A percentile compares a stretch with the other conserved stretches of the same genome.
Conservation (phyloP, 2,329 filamentous ascomycete species). For the Pezicula radicicola region DNA sequence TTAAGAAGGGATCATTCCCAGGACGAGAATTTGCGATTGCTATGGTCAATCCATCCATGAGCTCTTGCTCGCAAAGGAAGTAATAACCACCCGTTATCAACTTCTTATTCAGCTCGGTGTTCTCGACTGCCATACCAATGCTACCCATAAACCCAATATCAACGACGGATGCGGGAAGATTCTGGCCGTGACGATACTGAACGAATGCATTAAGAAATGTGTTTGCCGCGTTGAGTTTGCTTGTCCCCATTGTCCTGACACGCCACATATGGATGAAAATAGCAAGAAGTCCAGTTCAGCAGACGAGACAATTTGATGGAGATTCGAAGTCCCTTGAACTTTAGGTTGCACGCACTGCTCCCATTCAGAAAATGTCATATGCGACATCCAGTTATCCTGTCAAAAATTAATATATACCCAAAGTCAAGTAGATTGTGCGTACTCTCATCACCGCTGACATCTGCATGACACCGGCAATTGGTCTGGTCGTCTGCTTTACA, state of each 20-base stretch:
- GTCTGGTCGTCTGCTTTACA: not conserved
- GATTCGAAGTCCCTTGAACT: conserved; percentile 16
- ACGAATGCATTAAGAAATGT: conserved; percentile 41
- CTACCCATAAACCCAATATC: conserved; percentile 49
- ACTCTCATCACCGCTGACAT: conserved; percentile 25
- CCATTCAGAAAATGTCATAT: conserved; percentile 36
- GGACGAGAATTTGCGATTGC: not conserved
- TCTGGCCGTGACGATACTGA: conserved; percentile 34
- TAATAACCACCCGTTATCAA: not conserved
- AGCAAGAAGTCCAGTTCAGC: conserved; percentile 37
- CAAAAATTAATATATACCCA: conserved; percentile 29
- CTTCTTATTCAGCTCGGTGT: conserved; percentile 1
- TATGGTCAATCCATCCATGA: conserved; percentile 7
- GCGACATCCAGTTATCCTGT: conserved; percentile 25
- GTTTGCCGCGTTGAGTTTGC: conserved; percentile 37
- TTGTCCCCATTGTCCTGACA: conserved; percentile 32
- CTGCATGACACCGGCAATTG: conserved; percentile 22
- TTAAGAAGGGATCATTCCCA: not conserved
- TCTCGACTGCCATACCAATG: conserved; percentile 32
- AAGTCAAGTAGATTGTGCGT: not conserved
- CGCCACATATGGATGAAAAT: conserved; percentile 31
- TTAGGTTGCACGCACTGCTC: conserved; percentile 32
- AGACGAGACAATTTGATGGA: conserved; percentile 12
- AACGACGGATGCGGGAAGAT: conserved; percentile 43
- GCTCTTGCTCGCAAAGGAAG: conserved; percentile 3